Evolutionary conservation across 805 yeast species (phyloP).

Genomic region (Vanderwaltozyma verrucispora): DNA sequence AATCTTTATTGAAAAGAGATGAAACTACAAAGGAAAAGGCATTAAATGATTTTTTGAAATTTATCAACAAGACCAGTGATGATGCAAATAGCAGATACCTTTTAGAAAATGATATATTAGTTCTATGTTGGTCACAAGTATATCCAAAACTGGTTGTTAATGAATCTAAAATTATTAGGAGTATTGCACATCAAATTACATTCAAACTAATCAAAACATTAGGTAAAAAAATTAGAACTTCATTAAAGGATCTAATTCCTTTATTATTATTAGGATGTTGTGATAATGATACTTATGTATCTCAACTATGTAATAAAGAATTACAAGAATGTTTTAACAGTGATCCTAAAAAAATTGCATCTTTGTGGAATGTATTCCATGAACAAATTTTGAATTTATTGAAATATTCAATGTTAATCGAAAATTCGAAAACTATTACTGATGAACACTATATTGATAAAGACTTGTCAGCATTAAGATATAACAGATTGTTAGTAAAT

Average conservation of each 20-base stretch:
- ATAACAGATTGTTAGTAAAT: constrained; percentile 43
- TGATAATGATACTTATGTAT: constrained; percentile 59
- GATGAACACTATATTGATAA: constrained; percentile 62
- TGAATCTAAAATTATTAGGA: constrained; percentile 54
- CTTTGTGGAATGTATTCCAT: constrained; percentile 51
- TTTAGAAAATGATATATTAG: constrained; percentile 39
- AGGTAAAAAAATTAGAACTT: constrained; percentile 51
- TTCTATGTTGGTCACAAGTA: constrained; percentile 66
- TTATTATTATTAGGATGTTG: constrained; percentile 60
- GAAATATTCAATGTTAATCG: constrained; percentile 42
- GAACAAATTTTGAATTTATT: constrained; percentile 46
- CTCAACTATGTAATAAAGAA: constrained; percentile 37
- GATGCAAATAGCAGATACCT: constrained; percentile 4
- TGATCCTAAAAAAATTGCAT: constrained; percentile 41
- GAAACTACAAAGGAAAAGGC: constrained; percentile 81
- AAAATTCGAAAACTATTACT: constrained; percentile 52
- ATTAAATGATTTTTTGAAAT: constrained; percentile 40
- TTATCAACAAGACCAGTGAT: constrained; percentile 18
- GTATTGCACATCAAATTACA: constrained; percentile 54
- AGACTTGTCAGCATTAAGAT: constrained; percentile 59
- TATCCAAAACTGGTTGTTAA: constrained; percentile 74
- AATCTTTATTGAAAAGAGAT: constrained; percentile 67
- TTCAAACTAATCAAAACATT: constrained; percentile 39
- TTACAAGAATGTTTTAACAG: constrained; percentile 47
- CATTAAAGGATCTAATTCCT: constrained; percentile 63